Evolutionary conservation across 225 moss, liverwort and hornwort species (phyloP).

Genomic region (Polytrichum formosum): DNA sequence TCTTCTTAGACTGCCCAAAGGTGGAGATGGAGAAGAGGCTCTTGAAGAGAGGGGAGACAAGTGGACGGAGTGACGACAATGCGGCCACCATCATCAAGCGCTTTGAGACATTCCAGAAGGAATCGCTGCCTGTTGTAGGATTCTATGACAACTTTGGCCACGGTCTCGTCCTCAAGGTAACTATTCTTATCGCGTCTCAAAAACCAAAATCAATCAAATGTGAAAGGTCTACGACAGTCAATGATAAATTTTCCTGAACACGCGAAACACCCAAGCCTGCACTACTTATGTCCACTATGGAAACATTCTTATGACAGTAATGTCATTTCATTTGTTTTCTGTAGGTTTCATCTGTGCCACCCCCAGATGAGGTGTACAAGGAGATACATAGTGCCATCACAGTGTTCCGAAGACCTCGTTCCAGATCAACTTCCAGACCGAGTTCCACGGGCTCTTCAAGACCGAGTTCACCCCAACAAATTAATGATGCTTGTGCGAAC

Average conservation of each 20-base stretch:
- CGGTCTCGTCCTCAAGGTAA: conserved; percentile 60
- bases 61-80: conserved; percentile 83
- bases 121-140: conserved; percentile 68
- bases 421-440: no score
- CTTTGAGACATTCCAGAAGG: conserved; percentile 73
- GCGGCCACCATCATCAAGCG: conserved; percentile 65
- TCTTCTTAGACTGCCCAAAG: conserved; percentile 82
- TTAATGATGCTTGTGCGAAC: conserved; percentile 21
- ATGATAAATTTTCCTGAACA: neutral
- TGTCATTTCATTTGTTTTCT: neutral
- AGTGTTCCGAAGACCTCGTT: conserved; percentile 12
- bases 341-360: conserved; percentile 71
- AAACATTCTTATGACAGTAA: no score
- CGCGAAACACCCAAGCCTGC: neutral
- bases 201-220: no score
- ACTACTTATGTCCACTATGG: no score
- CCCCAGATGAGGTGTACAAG: conserved; percentile 58
- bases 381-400: conserved; percentile 37
- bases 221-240: no score
- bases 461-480: conserved; percentile 9
- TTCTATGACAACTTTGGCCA: conserved; percentile 51
- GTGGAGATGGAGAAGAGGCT: conserved; percentile 73
- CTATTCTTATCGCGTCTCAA: neutral
- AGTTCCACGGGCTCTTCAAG: neutral
- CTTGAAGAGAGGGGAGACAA: conserved; percentile 70